Evolutionary conservation across 2,329 filamentous ascomycete species (phyloP), one percentile per base, ranked within the genome.

Genomic region (Alternaria gansuensis): DNA sequence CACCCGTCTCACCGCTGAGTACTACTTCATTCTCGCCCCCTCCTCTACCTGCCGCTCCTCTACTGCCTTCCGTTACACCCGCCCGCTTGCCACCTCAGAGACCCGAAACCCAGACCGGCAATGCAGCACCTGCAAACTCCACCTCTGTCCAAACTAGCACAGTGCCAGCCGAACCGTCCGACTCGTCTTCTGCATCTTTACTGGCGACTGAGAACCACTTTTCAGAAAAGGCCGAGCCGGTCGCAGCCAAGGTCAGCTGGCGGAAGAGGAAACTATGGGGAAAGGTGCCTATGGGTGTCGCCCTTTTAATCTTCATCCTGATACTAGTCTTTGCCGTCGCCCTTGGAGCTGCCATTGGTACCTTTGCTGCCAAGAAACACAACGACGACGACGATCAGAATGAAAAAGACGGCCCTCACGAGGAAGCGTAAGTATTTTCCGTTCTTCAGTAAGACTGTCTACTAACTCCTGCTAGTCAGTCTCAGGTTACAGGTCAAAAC

Each of bases 261-360:
- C 82, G 62, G 67, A 79, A 70, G 68, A 78, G 67, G 78, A 81
- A 71, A 74, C 43, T 78, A 13, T 85, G 81, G 67, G 83, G 84
- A 9, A 76, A 69, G 33, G 60, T 86, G 9, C 83, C 84, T 0
- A 69, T 86, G 46, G 84, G 83, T 75, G 66, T 85, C n/a, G 75
- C 81, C 26, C 68, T 84, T 5, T 67, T 83, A 8, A 73, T 77
- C 3, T 73, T 82, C 8, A 67, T 83, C 3, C 71, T 86, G 54
- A 63, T 84, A 13, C 71, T 85, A 13, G 56, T 79, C 36, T 71
- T 77, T 40, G 82, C 81, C 40, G 79, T 80, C 31, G 77, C 83
- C 28, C 77, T 85, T 41, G 84, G 84, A 51, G 83, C 82, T 53
- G 81, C 83, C 5, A 81, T 86, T 66, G 84, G 84, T 4, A 83